Conservation (phyloP, 768 basidiomycete genomes). For the Russula virescens region DNA sequence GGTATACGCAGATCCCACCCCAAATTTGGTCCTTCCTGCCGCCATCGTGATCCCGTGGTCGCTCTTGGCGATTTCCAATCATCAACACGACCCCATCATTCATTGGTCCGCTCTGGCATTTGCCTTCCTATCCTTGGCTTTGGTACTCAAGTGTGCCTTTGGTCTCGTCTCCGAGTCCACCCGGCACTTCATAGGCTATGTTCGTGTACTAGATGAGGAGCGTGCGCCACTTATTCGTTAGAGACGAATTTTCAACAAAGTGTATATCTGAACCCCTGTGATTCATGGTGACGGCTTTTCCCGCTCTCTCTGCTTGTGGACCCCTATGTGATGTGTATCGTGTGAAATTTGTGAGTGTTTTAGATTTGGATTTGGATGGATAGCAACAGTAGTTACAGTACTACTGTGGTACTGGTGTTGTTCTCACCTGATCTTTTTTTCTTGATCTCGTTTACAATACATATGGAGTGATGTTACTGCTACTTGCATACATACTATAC, state of each 20-base stretch:
- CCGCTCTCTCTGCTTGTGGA: background rate
- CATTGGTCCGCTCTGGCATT: conserved; percentile 88
- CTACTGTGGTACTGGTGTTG: too few relatives aligned
- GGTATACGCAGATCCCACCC: conserved; percentile 89
- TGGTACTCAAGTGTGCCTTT: conserved; percentile 71
- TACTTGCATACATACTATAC: too few relatives aligned
- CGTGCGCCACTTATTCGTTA: conserved; percentile 69
- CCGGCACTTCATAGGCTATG: conserved; percentile 43
- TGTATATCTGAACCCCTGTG: too few relatives aligned
- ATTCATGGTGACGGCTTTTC: too few relatives aligned
- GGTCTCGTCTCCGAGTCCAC: conserved; percentile 44
- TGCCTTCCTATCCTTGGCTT: conserved; percentile 73
- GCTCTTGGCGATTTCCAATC: conserved; percentile 87
- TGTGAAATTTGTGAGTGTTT: background rate
- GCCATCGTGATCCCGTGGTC: conserved; percentile 89
- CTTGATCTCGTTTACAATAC: too few relatives aligned
- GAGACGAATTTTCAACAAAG: background rate
- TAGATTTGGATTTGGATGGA: too few relatives aligned
- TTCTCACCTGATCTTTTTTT: too few relatives aligned
- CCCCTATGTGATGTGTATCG: background rate
- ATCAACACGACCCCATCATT: conserved; percentile 69
- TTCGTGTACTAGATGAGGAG: conserved; percentile 85
- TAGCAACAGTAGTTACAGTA: too few relatives aligned
- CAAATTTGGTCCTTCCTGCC: conserved; percentile 90
- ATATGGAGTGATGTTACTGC: too few relatives aligned